Conservation (phyloP, 371 early-diverging fungal species). For the Mucor irregularis region DNA sequence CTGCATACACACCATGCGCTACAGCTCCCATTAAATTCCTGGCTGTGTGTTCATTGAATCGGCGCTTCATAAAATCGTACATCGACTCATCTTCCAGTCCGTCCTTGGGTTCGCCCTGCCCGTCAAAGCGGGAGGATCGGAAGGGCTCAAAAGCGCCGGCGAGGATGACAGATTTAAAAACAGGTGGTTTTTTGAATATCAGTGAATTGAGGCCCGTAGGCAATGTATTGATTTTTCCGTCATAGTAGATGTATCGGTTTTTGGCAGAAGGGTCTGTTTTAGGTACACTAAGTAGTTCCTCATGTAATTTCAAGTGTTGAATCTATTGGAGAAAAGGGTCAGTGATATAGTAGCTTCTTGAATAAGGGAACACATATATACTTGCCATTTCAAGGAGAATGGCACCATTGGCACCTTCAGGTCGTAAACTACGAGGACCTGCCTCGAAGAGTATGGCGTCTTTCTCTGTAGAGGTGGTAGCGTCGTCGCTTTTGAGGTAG, state of each 20-base stretch:
- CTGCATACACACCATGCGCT: conserved; percentile 94
- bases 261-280: conserved; percentile 73
- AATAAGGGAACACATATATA: neutral
- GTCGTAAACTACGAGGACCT: conserved; percentile 89
- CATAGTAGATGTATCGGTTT: conserved; percentile 81
- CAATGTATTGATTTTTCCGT: conserved; percentile 66
- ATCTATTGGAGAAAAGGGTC: conserved; percentile 14
- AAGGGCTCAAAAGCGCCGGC: conserved; percentile 62
- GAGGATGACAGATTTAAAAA: conserved; percentile 48
- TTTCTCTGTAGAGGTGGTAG: neutral
- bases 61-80: conserved; percentile 69
- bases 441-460: conserved; percentile 69
- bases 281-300: conserved; percentile 57
- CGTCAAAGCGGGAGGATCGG: conserved; percentile 77
- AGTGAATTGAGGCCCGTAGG: conserved; percentile 52
- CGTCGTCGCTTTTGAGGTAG: conserved; percentile 13
- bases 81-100: conserved; percentile 46
- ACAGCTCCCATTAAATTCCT: conserved; percentile 76
- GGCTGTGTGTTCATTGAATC: conserved; percentile 64
- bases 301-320: conserved; percentile 16
- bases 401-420: conserved; percentile 70
- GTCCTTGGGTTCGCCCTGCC: conserved; percentile 34
- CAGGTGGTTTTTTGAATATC: conserved; percentile 50
- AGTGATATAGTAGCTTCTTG: neutral
- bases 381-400: conserved; percentile 79